These are phyloP conservation scores for Entoloma clypeatum DNA, from an alignment of 1,284 basidiomycete species.

Conservation along the genomic window DNA sequence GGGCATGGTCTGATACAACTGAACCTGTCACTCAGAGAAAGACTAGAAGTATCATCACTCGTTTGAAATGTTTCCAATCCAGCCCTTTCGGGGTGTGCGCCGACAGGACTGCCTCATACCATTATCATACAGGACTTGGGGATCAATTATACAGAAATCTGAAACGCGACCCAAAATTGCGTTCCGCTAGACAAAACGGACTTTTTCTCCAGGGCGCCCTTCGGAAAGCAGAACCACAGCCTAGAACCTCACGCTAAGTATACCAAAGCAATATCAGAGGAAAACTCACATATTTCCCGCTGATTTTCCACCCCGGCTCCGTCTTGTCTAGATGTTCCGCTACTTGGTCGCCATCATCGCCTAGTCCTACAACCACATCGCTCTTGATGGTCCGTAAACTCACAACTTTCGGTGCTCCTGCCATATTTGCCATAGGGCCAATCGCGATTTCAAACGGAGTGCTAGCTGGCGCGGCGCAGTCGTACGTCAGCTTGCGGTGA, in stretches of 20 bases:
- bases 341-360: slow-evolving; percentile 65
- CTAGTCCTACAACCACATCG: slow-evolving; percentile 74
- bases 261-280: slow-evolving; percentile 5
- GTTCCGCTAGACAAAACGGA: slow-evolving; percentile 72
- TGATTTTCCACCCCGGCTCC: slow-evolving; percentile 97
- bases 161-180: too few relatives aligned
- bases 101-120: too few relatives aligned
- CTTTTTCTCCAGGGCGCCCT: slow-evolving; percentile 80
- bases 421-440: slow-evolving; percentile 86
- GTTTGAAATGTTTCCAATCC: too few relatives aligned
- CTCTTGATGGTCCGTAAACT: slow-evolving; percentile 88
- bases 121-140: too few relatives aligned
- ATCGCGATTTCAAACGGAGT: slow-evolving; percentile 92
- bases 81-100: too few relatives aligned
- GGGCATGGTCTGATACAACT: too few relatives aligned
- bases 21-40: too few relatives aligned
- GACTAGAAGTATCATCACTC: too few relatives aligned
- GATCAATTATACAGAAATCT: slow-evolving; percentile 1
- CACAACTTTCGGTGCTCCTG: slow-evolving; percentile 86
- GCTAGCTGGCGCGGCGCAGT: slow-evolving; percentile 88
- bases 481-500: slow-evolving; percentile 88
- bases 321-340: slow-evolving; percentile 82
- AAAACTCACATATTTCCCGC: slow-evolving; percentile 83
- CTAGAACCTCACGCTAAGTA: slow-evolving; percentile 32
- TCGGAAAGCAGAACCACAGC: slow-evolving; percentile 84